Base-by-base conservation (phyloP, 164 flowering plant species). In the Vitis amurensis region DNA sequence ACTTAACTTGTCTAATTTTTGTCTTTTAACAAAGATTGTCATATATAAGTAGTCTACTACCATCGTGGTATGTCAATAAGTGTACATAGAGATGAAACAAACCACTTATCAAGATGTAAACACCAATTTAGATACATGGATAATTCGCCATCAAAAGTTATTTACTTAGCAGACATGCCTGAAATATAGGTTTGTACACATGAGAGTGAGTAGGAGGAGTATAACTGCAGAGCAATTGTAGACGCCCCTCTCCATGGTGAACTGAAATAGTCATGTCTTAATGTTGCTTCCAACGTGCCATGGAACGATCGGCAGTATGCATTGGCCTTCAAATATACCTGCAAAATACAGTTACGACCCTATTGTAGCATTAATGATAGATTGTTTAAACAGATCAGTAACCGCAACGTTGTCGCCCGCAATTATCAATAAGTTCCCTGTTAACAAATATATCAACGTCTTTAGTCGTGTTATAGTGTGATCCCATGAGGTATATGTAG, bases 191-290 rank as follows among this genome's bases (percentile, higher is more conserved):
- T 63, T 73, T n/a, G n/a, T n/a, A n/a, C n/a, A 76, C 17, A 64
- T 61, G 11, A 68, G 0, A 27, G 80, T 74, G n/a, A 80, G 71
- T 13, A 77, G 1, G 9, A 80, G 69, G 9, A 74, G 62, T 11
- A 76, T 15, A 6, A 49, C 10, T 11, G 75, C 77, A n/a, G n/a
- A 7, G 75, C 72, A 29, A 68, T 11, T 5, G 63, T 61, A 29
- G 80, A 73, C 4, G 66, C 50, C 8, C 47, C 17, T 3, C 68
- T 29, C 80, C 83, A 80, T 29, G 83, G 83, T 11, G 68, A 74
- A 50, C 31, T 74, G 55, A 71, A 71, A 63, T 76, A 76, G 3
- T 69, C 64, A 2, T 68, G 70, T 17, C 16, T 74, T 23, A 80
- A 50, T 11, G 31, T 65, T 0, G 80, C 76, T 47, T 37, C 74